These are phyloP conservation scores for Paramyrothecium sp. DNA, from an alignment of 2,329 filamentous ascomycete species.

Conservation along the genomic window DNA sequence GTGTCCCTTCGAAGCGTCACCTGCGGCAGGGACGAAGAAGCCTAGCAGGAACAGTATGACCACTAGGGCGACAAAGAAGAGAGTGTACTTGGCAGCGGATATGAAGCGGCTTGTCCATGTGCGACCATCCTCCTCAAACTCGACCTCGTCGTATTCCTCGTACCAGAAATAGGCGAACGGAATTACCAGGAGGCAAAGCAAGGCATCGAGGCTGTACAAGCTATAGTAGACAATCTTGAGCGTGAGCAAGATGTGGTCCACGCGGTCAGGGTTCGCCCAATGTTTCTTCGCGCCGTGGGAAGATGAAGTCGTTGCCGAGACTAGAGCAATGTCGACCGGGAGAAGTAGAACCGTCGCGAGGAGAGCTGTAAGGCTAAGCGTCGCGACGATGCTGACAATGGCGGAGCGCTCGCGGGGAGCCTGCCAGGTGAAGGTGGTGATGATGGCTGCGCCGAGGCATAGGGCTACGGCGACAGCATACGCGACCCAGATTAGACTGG, in stretches of 20 bases:
- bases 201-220: slow-evolving; percentile 85
- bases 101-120: slow-evolving; percentile 69
- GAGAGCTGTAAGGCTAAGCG: slow-evolving; percentile 81
- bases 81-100: slow-evolving; percentile 88
- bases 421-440: slow-evolving; percentile 92
- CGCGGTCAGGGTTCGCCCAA: slow-evolving; percentile 83
- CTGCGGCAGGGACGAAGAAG: slow-evolving; percentile 87
- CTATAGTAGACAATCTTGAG: slow-evolving; percentile 90
- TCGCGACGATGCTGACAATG: slow-evolving; percentile 79
- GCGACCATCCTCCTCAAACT: slow-evolving; percentile 77
- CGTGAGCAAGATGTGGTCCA: slow-evolving; percentile 75
- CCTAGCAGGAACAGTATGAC: slow-evolving; percentile 85
- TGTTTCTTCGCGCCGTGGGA: slow-evolving; percentile 82
- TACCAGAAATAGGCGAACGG: slow-evolving; percentile 99
- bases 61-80: slow-evolving; percentile 77
- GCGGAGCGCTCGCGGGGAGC: slow-evolving; percentile 81
- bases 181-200: slow-evolving; percentile 85
- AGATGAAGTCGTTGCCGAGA: slow-evolving; percentile 80
- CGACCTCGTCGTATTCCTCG: slow-evolving; percentile 94
- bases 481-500: slow-evolving; percentile 90
- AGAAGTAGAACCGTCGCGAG: slow-evolving; percentile 90
- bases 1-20: slow-evolving; percentile 61
- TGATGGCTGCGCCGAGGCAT: slow-evolving; percentile 71
- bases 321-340: slow-evolving; percentile 91
- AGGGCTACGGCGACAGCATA: slow-evolving; percentile 81